A percentile compares a stretch with the other conserved stretches of the same genome.
Conservation (phyloP, 2,329 filamentous ascomycete genomes). For the Coleophoma cylindrospora region DNA sequence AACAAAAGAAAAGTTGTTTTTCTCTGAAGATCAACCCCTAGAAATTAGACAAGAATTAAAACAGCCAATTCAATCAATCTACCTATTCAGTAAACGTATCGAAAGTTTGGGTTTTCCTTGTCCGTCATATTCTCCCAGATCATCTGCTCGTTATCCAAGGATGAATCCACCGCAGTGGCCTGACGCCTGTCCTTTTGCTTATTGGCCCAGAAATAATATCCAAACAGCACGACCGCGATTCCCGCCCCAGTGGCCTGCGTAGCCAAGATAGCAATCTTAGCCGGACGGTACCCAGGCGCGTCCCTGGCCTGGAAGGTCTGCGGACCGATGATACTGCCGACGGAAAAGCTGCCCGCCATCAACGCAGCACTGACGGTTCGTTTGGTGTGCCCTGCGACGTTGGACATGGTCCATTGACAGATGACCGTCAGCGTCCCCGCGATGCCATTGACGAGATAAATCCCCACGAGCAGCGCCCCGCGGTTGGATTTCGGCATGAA, state of each 20-base stretch:
- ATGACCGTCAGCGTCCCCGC: slow-evolving; percentile 40
- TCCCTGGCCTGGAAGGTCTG: slow-evolving; percentile 48
- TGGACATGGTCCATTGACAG: slow-evolving; percentile 41
- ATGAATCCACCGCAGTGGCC: slow-evolving; percentile 19
- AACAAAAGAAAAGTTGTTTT: too few species aligned
- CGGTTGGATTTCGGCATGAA: slow-evolving; percentile 41
- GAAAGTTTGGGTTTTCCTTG: slow-evolving; percentile 50
- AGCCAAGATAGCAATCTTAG: slow-evolving; percentile 47
- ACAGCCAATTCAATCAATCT: too few species aligned
- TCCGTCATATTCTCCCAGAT: slow-evolving; percentile 48
- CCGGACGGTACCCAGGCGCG: slow-evolving; percentile 43
- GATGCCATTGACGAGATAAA: slow-evolving; percentile 46
- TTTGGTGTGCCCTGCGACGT: slow-evolving; percentile 45
- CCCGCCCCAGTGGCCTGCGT: slow-evolving; percentile 27
- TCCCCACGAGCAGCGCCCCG: slow-evolving; percentile 40
- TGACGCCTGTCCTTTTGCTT: slow-evolving; percentile 34
- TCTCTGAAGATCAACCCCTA: too few species aligned
- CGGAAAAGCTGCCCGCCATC: slow-evolving; percentile 41
- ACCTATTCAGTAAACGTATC: slow-evolving; percentile 38
- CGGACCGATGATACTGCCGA: slow-evolving; percentile 51
- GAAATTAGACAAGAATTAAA: too few species aligned
- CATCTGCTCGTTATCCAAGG: slow-evolving; percentile 28
- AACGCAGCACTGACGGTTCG: slow-evolving; percentile 43
- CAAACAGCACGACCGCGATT: slow-evolving; percentile 38
- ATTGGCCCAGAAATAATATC: slow-evolving; percentile 45